Base-by-base conservation (phyloP, 2,329 filamentous ascomycete species). In the Seiridium unicorne region DNA sequence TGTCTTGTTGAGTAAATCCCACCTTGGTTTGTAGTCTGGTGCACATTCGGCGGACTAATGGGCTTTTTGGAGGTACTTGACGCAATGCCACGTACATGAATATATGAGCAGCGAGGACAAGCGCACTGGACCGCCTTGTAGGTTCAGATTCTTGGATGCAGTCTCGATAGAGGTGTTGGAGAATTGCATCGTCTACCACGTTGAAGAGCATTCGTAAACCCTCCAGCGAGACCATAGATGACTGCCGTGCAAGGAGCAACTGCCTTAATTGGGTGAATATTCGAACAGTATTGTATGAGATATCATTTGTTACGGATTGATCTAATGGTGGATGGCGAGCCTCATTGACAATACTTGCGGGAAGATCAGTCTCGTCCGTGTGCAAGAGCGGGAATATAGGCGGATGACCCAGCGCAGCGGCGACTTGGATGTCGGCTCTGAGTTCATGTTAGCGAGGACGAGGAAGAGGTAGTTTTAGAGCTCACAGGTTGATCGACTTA, bases 31-130 rank as follows among this genome's bases (percentile, higher is more conserved):
- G 55, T 35, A 58, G 26, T 13, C 48, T 40, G 9, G 34, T n/a
- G 26, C 47, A 56, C 60, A 61, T 60, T 42, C 57, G 57, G 32
- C 60, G 60, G 18, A 61, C 13, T 36, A 61, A n/a, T 46, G 57
- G 32, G 32, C 47, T 55, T 42, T 36, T 55, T 11, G 55, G 35
- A 18, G 60, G 48, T 8, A 60, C 57, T n/a, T 48, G 56, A 44
- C 60, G 56, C 26, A 61, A 53, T 9, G 57, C 54, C 26, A 55
- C 48, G 48, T 55, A 60, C 48, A 55, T 60, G 57, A 61, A 61
- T 26, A 61, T 10, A 9, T 61, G 60, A 18, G 57, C 57, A 11
- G 60, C 57, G n/a, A 60, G 57, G 13, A 60, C 34, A 26, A 61
- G 60, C 34, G 57, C 56, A 47, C 34, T 11, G 34, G 48, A 59